Evolutionary conservation across 805 yeast species (phyloP), one percentile per base, ranked within the genome.

Genomic region (Cyberlindnera euphorbiiphila): DNA sequence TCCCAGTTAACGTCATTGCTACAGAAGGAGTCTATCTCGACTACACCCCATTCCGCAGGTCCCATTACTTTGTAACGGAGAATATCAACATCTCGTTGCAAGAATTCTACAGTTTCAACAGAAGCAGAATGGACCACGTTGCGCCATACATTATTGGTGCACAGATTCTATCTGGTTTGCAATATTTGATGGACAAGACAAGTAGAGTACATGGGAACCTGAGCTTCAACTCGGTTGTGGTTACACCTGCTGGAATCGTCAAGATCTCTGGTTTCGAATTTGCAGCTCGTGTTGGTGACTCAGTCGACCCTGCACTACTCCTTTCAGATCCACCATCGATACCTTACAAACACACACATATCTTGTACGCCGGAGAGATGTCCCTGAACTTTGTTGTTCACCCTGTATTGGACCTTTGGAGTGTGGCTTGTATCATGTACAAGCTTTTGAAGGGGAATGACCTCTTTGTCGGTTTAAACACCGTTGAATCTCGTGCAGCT

Each of bases 131-230:
- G 13, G 40, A 37, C 13, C 9, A 21, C 9, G 26, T 18, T 15
- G 35, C 27, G n/a, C 32, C 34, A 12, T 26, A 20, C 12, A 31
- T 37, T 24, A 26, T 37, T 11, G 35, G 35, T 21, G 34, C 34
- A n/a, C 37, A 28, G 32, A 26, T 34, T 4, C 25, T 45, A 4
- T n/a, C 38, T 4, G 49, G 43, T 5, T 28, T 45, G 20, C n/a
- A 16, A 3, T 39, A 25, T 10, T 16, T 45, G 18, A 26, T 21
- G 11, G 32, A 18, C 5, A 13, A n/a, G 9, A 25, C 10, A 6
- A 26, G 22, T 6, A 39, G 32, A 23, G 32, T 43, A 7, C 50
- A 46, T 35, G 50, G 50, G 6, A 41, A 43, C 23, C n/a, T 46
- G n/a, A 35, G 32, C 11, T 16, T 29, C 12, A 18, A 37, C 10